phyloP scores from a whole-genome alignment of 2,329 filamentous ascomycete species.

The Scorias spongiosa region DNA sequence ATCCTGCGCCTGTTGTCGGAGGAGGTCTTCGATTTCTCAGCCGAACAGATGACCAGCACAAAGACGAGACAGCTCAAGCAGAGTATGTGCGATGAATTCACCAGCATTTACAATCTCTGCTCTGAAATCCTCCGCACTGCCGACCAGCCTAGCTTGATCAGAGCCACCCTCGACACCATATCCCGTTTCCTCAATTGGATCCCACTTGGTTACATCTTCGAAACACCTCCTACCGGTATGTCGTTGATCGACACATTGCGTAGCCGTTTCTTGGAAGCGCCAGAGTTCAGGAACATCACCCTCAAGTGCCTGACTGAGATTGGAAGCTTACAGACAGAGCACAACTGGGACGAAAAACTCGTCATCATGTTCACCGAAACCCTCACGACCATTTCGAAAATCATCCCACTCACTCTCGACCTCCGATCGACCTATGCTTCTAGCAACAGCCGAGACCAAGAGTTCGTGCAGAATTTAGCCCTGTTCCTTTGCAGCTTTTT shows the following conservation, averaged over 20 bases:
- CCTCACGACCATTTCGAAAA: conserved; percentile 77
- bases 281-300: conserved; percentile 92
- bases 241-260: conserved; percentile 82
- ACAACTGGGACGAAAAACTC: conserved; percentile 85
- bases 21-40: conserved; percentile 97
- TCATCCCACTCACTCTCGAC: conserved; percentile 81
- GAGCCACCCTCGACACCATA: conserved; percentile 90
- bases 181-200: conserved; percentile 99
- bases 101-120: conserved; percentile 94
- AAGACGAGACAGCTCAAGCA: conserved; percentile 96
- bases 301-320: conserved; percentile 96
- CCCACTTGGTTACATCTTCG: conserved; percentile 93
- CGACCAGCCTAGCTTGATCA: conserved; percentile 74
- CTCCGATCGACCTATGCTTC: conserved; percentile 80
- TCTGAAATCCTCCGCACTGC: conserved; percentile 87
- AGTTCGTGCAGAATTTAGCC: conserved; percentile 93
- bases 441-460: conserved; percentile 86
- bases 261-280: conserved; percentile 79
- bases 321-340: conserved; percentile 75
- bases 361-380: conserved; percentile 98
- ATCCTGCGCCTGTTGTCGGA: conserved; percentile 90
- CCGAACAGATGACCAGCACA: conserved; percentile 96
- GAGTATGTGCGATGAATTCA: conserved; percentile 98
- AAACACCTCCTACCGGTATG: conserved; percentile 51
- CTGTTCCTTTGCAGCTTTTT: conserved; percentile 97